Base-by-base conservation (phyloP, 768 basidiomycete genomes). In the Tricholoma sp. region DNA sequence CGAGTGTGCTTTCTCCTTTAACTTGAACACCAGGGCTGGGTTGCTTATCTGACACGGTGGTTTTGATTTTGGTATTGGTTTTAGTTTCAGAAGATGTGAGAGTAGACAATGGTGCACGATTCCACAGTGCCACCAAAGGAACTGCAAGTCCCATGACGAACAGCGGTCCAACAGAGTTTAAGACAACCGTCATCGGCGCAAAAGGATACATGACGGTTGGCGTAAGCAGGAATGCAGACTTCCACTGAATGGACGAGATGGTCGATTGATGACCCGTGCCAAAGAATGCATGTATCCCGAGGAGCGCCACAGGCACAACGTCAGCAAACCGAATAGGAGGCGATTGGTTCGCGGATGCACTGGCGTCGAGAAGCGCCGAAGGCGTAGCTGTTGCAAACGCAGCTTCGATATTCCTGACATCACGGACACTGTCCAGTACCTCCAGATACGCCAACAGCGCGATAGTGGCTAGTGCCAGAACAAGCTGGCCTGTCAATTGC, bases 191-290 rank as follows among this genome's bases (percentile, higher is more conserved):
- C 1, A 89, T 46, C 0, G 86, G 86, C 0, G 94, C 86, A 63
- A 84, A 81, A 0, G 89, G 86, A 67, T 91, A 93, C 10, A 72
- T 75, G 45, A 94, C 75, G 0, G 78, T 83, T 3, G 82, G 74
- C 2, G 84, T 82, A 55, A 99, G 78, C 27, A 98, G 69, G 71
- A 98, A 99, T 6, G 90, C 95, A 1, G 88, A 74, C 69, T 97
- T 97, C 97, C 96, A 99, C 63, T 98, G 96, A 43, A 99, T 82
- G 2, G 91, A 89, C 1, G 92, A 81, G 37, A 98, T 78, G 3
- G 87, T 87, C 1, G 94, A 81, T 71, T 98, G 94, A 65, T 99
- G 97, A 2, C 97, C 96, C 0, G 95, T 98, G 0, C 83, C 77
- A 67, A 89, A 91, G 78, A 95, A 98, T 7, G 81, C 71, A 50